Evolutionary conservation across 1,139 yeast genomes (phyloP), one percentile per base, ranked within the genome.

Genomic region (Debaryomyces coudertii): DNA sequence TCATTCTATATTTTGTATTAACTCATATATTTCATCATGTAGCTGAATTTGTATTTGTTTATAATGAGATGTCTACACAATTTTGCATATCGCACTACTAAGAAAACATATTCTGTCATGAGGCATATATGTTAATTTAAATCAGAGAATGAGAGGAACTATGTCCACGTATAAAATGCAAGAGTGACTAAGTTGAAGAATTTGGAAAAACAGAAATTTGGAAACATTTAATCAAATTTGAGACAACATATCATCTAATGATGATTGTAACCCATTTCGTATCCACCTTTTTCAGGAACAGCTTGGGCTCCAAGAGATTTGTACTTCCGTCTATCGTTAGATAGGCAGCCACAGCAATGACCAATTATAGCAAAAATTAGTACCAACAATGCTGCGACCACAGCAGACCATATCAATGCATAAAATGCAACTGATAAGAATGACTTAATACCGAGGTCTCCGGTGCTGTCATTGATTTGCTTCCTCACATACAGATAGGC

Each of bases 361-460:
- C 79, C 80, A 41, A 75, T 60, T 40, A 71, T 62, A 45, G 68
- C 67, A 53, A 73, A 60, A 7, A 69, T 40, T 7, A 65, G 54
- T 31, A 73, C 63, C 27, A 71, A 52, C 22, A 70, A 56, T 3
- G 76, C 68, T 2, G 77, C 73, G 22, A 61, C 75, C 1, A 63
- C 68, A 0, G 72, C 69, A 5, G 76, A 64, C 79, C 79, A 74
- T 12, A 61, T 51, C 53, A 70, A 72, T 2, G 79, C 80, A 46
- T 73, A 74, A 53, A 68, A 72, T 46, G 73, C 70, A 34, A 66
- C 62, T 2, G 79, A 73, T 42, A 74, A 58, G 56, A 47, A 71
- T 2, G 76, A 47, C 48, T 65, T 69, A 39, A 72, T 58, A 7
- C 79, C 79, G 47, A 53, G 73, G 8, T 55, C 54, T 4, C 53